Conservation (phyloP, 169 alveolate species). For the Cytauxzoon felis region DNA sequence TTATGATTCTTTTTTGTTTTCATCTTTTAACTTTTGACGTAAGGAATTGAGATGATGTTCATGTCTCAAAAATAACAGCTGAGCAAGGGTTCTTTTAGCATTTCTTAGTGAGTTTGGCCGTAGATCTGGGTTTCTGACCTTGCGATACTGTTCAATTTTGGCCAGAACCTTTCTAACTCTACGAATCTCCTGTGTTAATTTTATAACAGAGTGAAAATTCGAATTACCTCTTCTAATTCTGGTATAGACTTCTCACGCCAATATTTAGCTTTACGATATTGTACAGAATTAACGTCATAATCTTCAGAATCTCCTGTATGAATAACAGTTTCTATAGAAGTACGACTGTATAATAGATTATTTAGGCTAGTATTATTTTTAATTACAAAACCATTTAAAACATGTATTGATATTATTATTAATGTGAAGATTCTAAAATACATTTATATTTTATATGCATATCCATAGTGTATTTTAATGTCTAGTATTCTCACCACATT, state of each 20-base stretch:
- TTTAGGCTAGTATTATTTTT: neutral
- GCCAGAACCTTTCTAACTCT: constrained; percentile 54
- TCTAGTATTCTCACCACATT: too few species aligned
- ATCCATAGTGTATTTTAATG: neutral
- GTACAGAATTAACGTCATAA: constrained; percentile 52
- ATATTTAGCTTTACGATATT: constrained; percentile 50
- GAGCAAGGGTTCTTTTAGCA: constrained; percentile 55
- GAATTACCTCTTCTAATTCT: constrained; percentile 47
- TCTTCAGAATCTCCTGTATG: constrained; percentile 56
- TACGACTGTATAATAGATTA: constrained; percentile 12
- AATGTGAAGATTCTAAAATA: too few species aligned
- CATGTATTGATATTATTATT: neutral
- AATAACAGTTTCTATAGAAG: constrained; percentile 57
- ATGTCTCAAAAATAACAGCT: constrained; percentile 45
- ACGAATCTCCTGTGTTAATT: constrained; percentile 45
- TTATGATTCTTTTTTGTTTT: neutral
- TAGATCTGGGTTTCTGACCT: constrained; percentile 46
- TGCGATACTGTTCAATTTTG: constrained; percentile 37
- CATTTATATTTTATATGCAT: neutral
- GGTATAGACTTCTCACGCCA: constrained; percentile 54
- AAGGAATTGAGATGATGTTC: constrained; percentile 56
- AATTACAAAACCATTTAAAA: neutral
- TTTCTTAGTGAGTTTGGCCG: constrained; percentile 45
- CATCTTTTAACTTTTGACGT: constrained; percentile 15
- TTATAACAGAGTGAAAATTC: neutral